Evolutionary conservation across 768 basidiomycete genomes (phyloP).

Genomic region (Kockovaella imperatae): DNA sequence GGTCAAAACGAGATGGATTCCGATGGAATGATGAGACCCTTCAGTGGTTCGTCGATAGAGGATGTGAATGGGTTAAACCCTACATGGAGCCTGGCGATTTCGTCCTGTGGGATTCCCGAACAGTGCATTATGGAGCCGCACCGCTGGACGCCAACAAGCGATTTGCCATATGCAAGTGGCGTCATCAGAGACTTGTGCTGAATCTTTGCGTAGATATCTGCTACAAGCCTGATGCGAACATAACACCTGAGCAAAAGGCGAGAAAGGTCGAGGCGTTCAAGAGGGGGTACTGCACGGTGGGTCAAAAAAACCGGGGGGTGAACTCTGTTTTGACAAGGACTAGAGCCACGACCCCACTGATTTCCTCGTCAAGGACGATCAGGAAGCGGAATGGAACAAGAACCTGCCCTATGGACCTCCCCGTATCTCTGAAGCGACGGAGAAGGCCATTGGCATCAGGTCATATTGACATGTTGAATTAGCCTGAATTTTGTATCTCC

Average conservation of each 20-base stretch:
- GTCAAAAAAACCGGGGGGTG: background rate
- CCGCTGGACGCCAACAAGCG: constrained; percentile 15
- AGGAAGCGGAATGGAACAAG: constrained; percentile 12
- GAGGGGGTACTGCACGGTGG: constrained; percentile 17
- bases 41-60: constrained; percentile 39
- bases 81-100: constrained; percentile 29
- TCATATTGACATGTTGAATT: constrained; percentile 8
- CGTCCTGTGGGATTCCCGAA: constrained; percentile 34
- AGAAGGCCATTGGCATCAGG: constrained; percentile 19
- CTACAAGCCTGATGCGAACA: constrained; percentile 23
- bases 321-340: background rate
- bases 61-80: constrained; percentile 36
- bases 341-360: constrained; percentile 25
- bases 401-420: constrained; percentile 22
- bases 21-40: constrained; percentile 14
- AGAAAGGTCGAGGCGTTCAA: constrained; percentile 20
- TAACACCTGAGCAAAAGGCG: constrained; percentile 9
- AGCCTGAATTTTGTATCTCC: background rate
- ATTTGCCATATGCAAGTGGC: constrained; percentile 21
- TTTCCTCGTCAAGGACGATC: constrained; percentile 12
- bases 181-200: background rate
- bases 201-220: constrained; percentile 16
- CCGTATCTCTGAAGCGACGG: constrained; percentile 11
- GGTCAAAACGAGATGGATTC: constrained; percentile 10
- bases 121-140: constrained; percentile 28